phyloP scores from a whole-genome alignment of 768 basidiomycete genomes.

The Dendrothele bispora region DNA sequence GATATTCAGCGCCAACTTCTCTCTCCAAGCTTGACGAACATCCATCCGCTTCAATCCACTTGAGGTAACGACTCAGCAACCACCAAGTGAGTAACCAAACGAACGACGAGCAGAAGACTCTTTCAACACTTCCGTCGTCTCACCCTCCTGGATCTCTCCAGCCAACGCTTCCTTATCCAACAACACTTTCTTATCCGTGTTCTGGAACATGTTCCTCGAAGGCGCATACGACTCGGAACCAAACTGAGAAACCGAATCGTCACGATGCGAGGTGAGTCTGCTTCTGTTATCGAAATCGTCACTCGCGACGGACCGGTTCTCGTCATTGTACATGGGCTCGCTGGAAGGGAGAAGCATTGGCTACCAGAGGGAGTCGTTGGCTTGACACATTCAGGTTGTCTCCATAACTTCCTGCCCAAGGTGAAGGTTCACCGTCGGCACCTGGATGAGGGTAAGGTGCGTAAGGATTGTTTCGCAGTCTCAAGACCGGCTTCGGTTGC shows the following conservation, averaged over 20 bases:
- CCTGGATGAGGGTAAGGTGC: constrained; percentile 69
- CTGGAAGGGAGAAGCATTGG: constrained; percentile 80
- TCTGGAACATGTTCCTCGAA: constrained; percentile 93
- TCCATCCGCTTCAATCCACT: constrained; percentile 84
- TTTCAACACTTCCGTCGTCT: constrained; percentile 85
- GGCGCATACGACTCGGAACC: constrained; percentile 95
- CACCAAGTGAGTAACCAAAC: constrained; percentile 93
- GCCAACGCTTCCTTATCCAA: constrained; percentile 82
- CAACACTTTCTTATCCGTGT: constrained; percentile 69
- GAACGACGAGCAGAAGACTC: constrained; percentile 78
- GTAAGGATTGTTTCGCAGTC: constrained; percentile 66
- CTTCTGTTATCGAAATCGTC: constrained; percentile 84
- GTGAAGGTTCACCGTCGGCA: constrained; percentile 31
- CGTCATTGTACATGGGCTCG: constrained; percentile 72
- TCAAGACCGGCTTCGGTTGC: constrained; percentile 73
- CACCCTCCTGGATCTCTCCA: constrained; percentile 83
- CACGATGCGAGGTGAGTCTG: constrained; percentile 73
- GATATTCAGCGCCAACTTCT: constrained; percentile 92
- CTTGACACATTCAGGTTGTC: constrained; percentile 63
- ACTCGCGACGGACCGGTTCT: constrained; percentile 67
- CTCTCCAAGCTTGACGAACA: constrained; percentile 94
- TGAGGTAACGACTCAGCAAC: constrained; percentile 73
- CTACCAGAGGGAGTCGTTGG: constrained; percentile 80
- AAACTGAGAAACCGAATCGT: constrained; percentile 77
- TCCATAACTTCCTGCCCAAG: constrained; percentile 39